phyloP scores from a whole-genome alignment of 2,329 filamentous ascomycete species.

The Xylaria sp. region DNA sequence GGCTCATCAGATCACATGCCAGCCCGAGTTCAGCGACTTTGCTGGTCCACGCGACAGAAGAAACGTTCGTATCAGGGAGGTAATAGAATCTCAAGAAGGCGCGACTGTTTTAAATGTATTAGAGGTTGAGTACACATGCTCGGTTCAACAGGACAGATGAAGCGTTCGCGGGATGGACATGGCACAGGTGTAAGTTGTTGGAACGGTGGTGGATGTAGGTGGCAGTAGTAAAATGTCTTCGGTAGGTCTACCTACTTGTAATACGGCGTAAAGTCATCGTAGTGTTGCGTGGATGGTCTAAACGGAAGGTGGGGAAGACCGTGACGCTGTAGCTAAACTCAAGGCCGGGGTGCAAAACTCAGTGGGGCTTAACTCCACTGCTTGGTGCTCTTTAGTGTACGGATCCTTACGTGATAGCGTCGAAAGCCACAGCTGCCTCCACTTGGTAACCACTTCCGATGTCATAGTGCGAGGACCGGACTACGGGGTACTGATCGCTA shows the following conservation, averaged over 20 bases:
- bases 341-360: too few relatives aligned
- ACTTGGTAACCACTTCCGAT: too few relatives aligned
- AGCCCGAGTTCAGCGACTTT: slow-evolving; percentile 7
- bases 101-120: slow-evolving; percentile 3
- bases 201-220: not conserved
- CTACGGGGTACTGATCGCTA: not conserved
- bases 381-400: not conserved
- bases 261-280: not conserved
- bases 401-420: not conserved
- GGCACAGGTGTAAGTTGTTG: not conserved
- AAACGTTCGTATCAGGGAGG: slow-evolving; percentile 18
- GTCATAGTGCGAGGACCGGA: not conserved
- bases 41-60: not conserved
- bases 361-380: not conserved
- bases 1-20: slow-evolving; percentile 5
- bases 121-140: slow-evolving; percentile 18
- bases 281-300: not conserved
- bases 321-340: not conserved
- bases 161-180: not conserved
- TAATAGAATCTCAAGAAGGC: slow-evolving; percentile 20
- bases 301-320: not conserved
- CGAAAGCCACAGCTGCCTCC: too few relatives aligned
- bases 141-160: not conserved
- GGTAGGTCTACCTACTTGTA: not conserved
- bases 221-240: too few relatives aligned